Conservation (phyloP, 2,329 filamentous ascomycete genomes). For the Fusarium oligoseptatum region DNA sequence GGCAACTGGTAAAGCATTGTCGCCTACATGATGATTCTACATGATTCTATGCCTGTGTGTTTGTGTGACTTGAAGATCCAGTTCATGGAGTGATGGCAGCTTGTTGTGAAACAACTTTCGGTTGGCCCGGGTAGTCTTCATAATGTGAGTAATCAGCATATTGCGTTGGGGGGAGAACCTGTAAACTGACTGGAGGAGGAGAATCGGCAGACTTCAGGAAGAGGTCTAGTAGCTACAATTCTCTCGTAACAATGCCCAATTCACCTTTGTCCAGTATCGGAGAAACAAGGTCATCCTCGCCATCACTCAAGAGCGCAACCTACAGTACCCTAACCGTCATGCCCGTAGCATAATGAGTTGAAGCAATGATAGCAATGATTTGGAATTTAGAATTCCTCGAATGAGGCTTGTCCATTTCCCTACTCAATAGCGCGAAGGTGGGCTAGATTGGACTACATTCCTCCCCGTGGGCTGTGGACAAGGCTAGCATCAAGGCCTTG, state of each 20-base stretch:
- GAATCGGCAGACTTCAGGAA: not conserved
- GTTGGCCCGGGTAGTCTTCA: not conserved
- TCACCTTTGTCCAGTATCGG: not conserved
- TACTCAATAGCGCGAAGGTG: not conserved
- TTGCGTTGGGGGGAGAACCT: too few species aligned
- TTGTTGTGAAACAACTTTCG: not conserved
- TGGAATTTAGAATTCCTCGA: not conserved
- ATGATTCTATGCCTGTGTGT: not conserved
- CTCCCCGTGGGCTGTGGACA: not conserved
- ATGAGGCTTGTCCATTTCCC: not conserved
- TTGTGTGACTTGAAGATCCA: not conserved
- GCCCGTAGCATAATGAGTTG: not conserved
- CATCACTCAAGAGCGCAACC: not conserved
- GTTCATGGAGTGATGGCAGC: not conserved
- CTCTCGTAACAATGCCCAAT: not conserved
- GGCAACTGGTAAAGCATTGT: conserved; percentile 11
- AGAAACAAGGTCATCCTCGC: not conserved
- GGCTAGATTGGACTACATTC: not conserved
- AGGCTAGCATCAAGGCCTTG: not conserved
- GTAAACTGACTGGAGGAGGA: too few species aligned
- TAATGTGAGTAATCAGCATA: not conserved
- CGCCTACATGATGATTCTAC: conserved; percentile 8
- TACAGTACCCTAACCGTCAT: not conserved
- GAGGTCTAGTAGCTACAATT: too few species aligned
- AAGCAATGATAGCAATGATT: not conserved